phyloP scores from a whole-genome alignment of 176 grass and related monocot genomes.

The Eragrostis curvula region DNA sequence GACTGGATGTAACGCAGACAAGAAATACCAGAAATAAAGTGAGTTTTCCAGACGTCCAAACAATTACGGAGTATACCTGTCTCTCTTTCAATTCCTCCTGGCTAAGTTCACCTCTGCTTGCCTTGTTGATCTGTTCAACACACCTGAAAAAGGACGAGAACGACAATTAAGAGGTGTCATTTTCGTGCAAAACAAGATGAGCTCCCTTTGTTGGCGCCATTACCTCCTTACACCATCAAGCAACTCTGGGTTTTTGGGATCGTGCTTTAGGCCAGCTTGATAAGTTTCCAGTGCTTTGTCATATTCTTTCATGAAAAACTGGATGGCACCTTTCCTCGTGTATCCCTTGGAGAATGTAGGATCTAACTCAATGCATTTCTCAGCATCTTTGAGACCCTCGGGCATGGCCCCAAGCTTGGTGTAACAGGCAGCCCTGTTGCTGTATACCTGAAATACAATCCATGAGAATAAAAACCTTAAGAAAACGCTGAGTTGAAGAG shows the following conservation, averaged over 20 bases:
- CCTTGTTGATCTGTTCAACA: slow-evolving; percentile 76
- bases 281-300: slow-evolving; percentile 95
- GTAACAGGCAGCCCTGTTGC: slow-evolving; percentile 99
- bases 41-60: not conserved
- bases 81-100: slow-evolving; percentile 85
- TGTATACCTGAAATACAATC: slow-evolving; percentile 76
- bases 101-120: slow-evolving; percentile 76
- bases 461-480: slow-evolving; percentile 8
- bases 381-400: slow-evolving; percentile 97
- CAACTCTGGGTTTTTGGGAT: slow-evolving; percentile 84
- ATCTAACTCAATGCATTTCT: slow-evolving; percentile 97
- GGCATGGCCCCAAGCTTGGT: slow-evolving; percentile 94
- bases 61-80: slow-evolving; percentile 63
- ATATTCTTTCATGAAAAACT: slow-evolving; percentile 99
- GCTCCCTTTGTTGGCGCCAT: not conserved
- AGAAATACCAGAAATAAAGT: not conserved
- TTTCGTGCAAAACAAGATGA: not conserved
- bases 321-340: slow-evolving; percentile 91
- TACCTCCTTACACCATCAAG: slow-evolving; percentile 69
- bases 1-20: not conserved
- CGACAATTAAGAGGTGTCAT: not conserved
- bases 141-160: slow-evolving; percentile 46
- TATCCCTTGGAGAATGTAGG: slow-evolving; percentile 96
- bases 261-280: slow-evolving; percentile 88
- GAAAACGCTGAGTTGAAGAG: not conserved